Conservation (phyloP, 2,329 filamentous ascomycete species). For the Monosporascus sp. region DNA sequence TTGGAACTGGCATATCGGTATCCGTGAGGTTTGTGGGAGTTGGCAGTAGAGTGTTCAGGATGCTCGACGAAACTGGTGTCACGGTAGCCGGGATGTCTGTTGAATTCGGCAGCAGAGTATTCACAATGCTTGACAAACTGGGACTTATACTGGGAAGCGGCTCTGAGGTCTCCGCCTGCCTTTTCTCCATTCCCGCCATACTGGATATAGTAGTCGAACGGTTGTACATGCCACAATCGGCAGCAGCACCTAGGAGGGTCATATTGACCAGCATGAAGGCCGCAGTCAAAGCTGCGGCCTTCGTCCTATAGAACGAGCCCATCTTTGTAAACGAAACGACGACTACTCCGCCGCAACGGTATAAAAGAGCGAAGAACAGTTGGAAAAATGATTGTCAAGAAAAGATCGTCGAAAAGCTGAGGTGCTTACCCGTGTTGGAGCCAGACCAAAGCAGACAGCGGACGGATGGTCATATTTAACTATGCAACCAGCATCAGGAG, state of each 20-base stretch:
- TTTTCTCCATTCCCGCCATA: no score
- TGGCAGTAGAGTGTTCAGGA: no score
- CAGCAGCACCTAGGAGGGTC: not conserved
- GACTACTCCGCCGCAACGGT: not conserved
- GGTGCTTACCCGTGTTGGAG: not conserved
- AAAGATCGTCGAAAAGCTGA: not conserved
- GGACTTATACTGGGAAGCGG: no score
- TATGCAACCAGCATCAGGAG: not conserved
- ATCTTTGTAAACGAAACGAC: not conserved
- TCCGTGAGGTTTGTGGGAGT: no score
- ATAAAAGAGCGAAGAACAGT: not conserved
- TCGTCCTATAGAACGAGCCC: not conserved
- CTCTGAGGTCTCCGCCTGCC: no score
- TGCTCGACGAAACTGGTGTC: no score
- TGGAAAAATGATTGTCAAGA: not conserved
- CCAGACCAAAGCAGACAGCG: not conserved
- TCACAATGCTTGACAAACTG: no score
- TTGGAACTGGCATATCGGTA: no score
- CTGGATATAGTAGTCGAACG: not conserved
- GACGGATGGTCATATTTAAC: not conserved
- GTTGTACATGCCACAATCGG: not conserved
- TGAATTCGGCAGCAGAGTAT: no score
- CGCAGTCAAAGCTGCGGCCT: not conserved
- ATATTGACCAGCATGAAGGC: not conserved
- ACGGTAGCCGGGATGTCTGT: no score